These are phyloP conservation scores for Polyplosphaeria fusca DNA, from an alignment of 495 filamentous ascomycete species.

Conservation along the genomic window DNA sequence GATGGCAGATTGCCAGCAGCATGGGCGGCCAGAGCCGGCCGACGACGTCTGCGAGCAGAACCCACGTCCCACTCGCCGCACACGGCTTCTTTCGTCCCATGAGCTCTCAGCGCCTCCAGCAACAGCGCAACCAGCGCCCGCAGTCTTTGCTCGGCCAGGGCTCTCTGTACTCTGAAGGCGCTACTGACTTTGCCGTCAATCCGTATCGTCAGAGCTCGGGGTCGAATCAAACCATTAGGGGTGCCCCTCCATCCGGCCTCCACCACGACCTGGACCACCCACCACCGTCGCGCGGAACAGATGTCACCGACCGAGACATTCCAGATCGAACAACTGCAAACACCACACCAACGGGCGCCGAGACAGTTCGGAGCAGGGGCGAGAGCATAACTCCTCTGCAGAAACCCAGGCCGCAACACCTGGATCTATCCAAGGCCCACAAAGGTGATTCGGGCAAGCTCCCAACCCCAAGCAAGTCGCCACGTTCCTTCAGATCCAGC, in stretches of 20 bases:
- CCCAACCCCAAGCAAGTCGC: conserved; percentile 61
- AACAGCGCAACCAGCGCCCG: conserved; percentile 68
- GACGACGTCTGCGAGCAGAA: conserved; percentile 60
- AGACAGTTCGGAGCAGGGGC: conserved; percentile 61
- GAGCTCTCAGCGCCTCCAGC: conserved; percentile 93
- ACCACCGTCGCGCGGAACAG: conserved; percentile 74
- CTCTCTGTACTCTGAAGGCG: conserved; percentile 38
- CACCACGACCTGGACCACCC: conserved; percentile 55
- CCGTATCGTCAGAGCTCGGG: conserved; percentile 34
- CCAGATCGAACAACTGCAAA: conserved; percentile 68
- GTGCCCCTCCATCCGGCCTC: conserved; percentile 23
- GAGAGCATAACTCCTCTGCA: conserved; percentile 75
- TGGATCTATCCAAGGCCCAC: conserved; percentile 39
- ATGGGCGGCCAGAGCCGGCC: conserved; percentile 45
- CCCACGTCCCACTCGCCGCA: conserved; percentile 85
- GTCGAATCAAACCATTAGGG: conserved; percentile 29
- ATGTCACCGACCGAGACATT: conserved; percentile 63
- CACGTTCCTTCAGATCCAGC: conserved; percentile 68
- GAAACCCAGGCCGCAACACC: conserved; percentile 40
- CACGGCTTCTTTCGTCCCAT: conserved; percentile 93
- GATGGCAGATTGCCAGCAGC: conserved; percentile 45
- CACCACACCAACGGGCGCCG: conserved; percentile 68
- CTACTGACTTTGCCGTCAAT: conserved; percentile 46
- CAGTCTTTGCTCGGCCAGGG: conserved; percentile 43
- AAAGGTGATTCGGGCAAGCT: conserved; percentile 47